Evolutionary conservation across 495 filamentous ascomycete genomes (phyloP).

Genomic region (Neurospora cerealis): DNA sequence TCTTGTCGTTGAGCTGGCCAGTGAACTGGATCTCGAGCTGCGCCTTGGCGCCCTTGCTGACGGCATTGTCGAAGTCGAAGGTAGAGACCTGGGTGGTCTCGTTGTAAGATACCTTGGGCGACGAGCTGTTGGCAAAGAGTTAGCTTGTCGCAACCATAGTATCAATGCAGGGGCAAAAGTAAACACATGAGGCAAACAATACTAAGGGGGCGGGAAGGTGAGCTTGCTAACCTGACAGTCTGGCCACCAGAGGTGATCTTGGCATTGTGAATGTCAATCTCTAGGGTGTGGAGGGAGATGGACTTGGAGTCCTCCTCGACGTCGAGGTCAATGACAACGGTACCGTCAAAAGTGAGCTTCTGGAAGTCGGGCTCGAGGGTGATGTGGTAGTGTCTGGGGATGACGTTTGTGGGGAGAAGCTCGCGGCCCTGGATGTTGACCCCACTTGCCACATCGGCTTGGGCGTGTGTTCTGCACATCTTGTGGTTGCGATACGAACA

Average conservation of each 20-base stretch:
- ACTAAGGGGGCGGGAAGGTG: background rate
- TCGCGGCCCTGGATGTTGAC: slow-evolving; percentile 42
- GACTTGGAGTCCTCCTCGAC: slow-evolving; percentile 76
- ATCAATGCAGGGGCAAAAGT: background rate
- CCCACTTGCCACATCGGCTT: slow-evolving; percentile 32
- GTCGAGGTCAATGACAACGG: slow-evolving; percentile 64
- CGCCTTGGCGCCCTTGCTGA: slow-evolving; percentile 50
- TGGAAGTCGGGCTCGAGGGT: slow-evolving; percentile 65
- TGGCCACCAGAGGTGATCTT: slow-evolving; percentile 47
- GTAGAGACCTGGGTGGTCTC: slow-evolving; percentile 54
- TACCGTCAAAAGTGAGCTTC: slow-evolving; percentile 60
- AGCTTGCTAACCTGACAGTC: slow-evolving; percentile 29
- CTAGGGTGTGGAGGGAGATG: slow-evolving; percentile 77
- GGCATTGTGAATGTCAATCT: slow-evolving; percentile 74
- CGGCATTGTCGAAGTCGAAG: slow-evolving; percentile 49
- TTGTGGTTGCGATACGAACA: slow-evolving; percentile 46
- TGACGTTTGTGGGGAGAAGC: slow-evolving; percentile 53
- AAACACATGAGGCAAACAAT: background rate
- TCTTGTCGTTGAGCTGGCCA: slow-evolving; percentile 64
- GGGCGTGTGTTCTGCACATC: slow-evolving; percentile 44
- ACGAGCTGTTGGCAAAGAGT: slow-evolving; percentile 29
- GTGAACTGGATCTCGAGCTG: slow-evolving; percentile 57
- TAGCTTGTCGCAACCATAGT: background rate
- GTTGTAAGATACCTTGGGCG: slow-evolving; percentile 48
- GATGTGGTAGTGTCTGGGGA: slow-evolving; percentile 60